Conservation (phyloP, 2,329 filamentous ascomycete species). For the Diplocarpon mali region DNA sequence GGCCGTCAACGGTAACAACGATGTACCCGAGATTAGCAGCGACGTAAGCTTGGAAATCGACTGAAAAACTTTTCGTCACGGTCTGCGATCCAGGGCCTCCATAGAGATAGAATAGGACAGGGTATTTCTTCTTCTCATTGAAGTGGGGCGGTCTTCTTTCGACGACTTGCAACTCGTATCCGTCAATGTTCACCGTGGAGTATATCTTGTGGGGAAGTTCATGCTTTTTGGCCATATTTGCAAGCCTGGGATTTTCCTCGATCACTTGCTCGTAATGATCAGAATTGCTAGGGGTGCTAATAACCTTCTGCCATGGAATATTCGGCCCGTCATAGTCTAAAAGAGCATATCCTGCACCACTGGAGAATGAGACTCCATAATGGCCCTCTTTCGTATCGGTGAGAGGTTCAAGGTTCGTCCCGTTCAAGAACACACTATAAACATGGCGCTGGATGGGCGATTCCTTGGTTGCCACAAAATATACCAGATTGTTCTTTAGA, state of each 20-base stretch:
- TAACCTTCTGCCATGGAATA: slow-evolving; percentile 83
- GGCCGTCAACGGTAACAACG: slow-evolving; percentile 87
- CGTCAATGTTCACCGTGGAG: slow-evolving; percentile 74
- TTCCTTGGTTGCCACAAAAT: slow-evolving; percentile 80
- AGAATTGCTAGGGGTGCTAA: slow-evolving; percentile 65
- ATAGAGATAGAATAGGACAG: slow-evolving; percentile 91
- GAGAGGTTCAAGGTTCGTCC: slow-evolving; percentile 58
- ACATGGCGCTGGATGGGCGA: slow-evolving; percentile 83
- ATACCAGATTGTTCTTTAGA: slow-evolving; percentile 74
- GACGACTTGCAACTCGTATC: slow-evolving; percentile 59
- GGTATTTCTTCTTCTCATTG: slow-evolving; percentile 71
- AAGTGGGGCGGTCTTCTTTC: slow-evolving; percentile 90
- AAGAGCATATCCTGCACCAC: slow-evolving; percentile 70
- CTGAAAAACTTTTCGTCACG: slow-evolving; percentile 66
- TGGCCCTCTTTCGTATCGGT: slow-evolving; percentile 70
- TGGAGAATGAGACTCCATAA: slow-evolving; percentile 76
- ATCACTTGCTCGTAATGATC: slow-evolving; percentile 56
- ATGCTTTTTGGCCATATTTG: slow-evolving; percentile 58
- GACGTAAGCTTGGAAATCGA: slow-evolving; percentile 87
- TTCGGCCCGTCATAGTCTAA: slow-evolving; percentile 73
- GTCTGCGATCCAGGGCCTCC: slow-evolving; percentile 88
- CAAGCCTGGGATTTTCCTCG: slow-evolving; percentile 66
- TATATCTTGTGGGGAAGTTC: slow-evolving; percentile 78
- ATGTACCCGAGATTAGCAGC: slow-evolving; percentile 81
- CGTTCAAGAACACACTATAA: slow-evolving; percentile 80